These are phyloP conservation scores for Periconia macrospinosa DNA, from an alignment of 2,329 filamentous ascomycete species.

Conservation along the genomic window DNA sequence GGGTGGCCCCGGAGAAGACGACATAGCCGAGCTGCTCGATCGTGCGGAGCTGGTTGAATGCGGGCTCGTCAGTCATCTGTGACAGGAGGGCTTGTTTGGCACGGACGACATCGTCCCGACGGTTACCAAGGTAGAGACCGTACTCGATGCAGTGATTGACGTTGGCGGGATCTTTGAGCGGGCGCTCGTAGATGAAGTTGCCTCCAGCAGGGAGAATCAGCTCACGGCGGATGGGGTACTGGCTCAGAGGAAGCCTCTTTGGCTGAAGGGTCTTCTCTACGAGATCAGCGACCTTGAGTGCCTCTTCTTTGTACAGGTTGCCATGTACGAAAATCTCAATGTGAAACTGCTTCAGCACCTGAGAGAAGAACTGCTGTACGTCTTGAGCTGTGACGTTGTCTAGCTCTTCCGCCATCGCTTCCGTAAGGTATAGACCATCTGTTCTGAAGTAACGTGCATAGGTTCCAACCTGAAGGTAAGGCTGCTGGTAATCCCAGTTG, in stretches of 20 bases:
- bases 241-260: constrained; percentile 69
- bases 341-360: constrained; percentile 79
- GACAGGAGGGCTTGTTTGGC: constrained; percentile 80
- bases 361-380: constrained; percentile 75
- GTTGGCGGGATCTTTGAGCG: constrained; percentile 82
- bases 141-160: constrained; percentile 63
- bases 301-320: constrained; percentile 93
- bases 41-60: constrained; percentile 91
- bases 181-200: constrained; percentile 81
- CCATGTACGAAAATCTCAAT: constrained; percentile 88
- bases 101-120: constrained; percentile 65
- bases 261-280: constrained; percentile 78
- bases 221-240: constrained; percentile 79
- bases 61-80: constrained; percentile 90
- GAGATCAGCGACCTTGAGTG: constrained; percentile 79
- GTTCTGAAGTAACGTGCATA: constrained; percentile 79
- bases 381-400: constrained; percentile 73
- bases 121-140: constrained; percentile 46
- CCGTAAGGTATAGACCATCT: constrained; percentile 76
- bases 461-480: constrained; percentile 84
- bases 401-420: constrained; percentile 78
- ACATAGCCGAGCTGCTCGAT: constrained; percentile 98
- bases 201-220: constrained; percentile 76
- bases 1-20: constrained; percentile 78
- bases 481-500: constrained; percentile 86